Percentiles rank a stretch among this genome's conserved stretches.
Conservation (phyloP, 176 grass and related monocot species). For the Phoenix dactylifera region DNA sequence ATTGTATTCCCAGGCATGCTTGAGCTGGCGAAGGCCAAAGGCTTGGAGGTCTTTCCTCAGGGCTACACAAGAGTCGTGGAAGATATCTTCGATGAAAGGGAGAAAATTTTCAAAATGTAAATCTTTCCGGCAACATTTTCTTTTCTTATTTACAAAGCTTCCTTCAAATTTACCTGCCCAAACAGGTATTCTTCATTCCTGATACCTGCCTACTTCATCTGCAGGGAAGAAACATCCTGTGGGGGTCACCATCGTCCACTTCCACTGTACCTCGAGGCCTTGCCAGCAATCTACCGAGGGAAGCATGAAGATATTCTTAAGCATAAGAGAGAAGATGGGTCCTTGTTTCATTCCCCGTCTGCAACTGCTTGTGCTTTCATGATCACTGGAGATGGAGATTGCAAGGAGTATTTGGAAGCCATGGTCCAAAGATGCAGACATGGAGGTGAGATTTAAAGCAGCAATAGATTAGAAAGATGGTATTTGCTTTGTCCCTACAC, state of each 20-base stretch:
- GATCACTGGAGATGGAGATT: neutral
- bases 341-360: slow-evolving; percentile 2
- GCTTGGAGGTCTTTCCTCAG: neutral
- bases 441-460: neutral
- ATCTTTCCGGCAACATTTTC: too few species aligned
- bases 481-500: too few species aligned
- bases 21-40: slow-evolving; percentile 1
- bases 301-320: neutral
- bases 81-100: neutral
- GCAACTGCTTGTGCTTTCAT: slow-evolving; percentile 8
- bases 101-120: neutral
- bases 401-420: neutral
- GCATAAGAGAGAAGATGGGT: slow-evolving; percentile 5
- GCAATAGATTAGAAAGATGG: too few species aligned
- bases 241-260: too few species aligned
- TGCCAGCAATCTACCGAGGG: neutral
- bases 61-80: neutral
- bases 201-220: too few species aligned
- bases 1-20: slow-evolving; percentile 4
- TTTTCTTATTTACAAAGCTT: too few species aligned
- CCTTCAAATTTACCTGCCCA: too few species aligned
- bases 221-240: too few species aligned
- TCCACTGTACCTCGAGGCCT: neutral
- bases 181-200: too few species aligned
- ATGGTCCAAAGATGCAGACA: neutral